These are phyloP conservation scores for Blepharisma japonicum DNA, from an alignment of 73 alveolate species.

Conservation along the genomic window DNA sequence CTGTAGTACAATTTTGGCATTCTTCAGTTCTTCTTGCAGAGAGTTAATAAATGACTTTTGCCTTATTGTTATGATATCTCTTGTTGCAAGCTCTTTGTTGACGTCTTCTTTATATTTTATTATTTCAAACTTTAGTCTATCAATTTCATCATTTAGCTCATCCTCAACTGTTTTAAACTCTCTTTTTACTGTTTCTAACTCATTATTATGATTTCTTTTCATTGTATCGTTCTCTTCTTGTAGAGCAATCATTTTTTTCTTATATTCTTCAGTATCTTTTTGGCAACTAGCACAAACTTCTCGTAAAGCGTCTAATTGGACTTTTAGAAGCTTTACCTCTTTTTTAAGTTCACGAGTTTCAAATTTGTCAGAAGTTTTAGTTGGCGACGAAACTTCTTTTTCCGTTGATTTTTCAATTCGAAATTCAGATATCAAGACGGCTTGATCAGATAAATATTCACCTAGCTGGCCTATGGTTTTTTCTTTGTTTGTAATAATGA, in stretches of 20 bases:
- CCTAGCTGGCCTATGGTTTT: not conserved
- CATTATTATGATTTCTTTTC: too few relatives aligned
- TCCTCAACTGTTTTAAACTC: too few relatives aligned
- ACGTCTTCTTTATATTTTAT: too few relatives aligned
- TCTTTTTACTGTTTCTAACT: too few relatives aligned
- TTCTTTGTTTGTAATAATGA: not conserved
- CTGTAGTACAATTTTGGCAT: conserved; percentile 17
- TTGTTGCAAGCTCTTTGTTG: not conserved
- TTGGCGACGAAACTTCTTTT: too few relatives aligned
- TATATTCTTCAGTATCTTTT: too few relatives aligned
- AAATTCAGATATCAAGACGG: not conserved
- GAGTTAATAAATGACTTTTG: conserved; percentile 12
- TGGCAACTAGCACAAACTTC: not conserved
- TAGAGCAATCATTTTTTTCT: too few relatives aligned
- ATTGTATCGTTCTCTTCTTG: too few relatives aligned
- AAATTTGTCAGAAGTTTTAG: too few relatives aligned
- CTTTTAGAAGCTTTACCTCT: not conserved
- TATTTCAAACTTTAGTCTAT: too few relatives aligned
- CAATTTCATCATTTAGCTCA: too few relatives aligned
- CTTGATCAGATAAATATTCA: conserved; percentile 10
- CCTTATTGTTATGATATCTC: not conserved
- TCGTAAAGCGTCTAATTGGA: conserved; percentile 9
- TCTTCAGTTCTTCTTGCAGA: not conserved
- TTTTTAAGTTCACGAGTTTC: not conserved
- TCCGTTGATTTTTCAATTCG: not conserved